Evolutionary conservation across 352 stramenopile genomes (phyloP), one percentile per base, ranked within the genome.

Genomic region (Globisporangium nagaii): DNA sequence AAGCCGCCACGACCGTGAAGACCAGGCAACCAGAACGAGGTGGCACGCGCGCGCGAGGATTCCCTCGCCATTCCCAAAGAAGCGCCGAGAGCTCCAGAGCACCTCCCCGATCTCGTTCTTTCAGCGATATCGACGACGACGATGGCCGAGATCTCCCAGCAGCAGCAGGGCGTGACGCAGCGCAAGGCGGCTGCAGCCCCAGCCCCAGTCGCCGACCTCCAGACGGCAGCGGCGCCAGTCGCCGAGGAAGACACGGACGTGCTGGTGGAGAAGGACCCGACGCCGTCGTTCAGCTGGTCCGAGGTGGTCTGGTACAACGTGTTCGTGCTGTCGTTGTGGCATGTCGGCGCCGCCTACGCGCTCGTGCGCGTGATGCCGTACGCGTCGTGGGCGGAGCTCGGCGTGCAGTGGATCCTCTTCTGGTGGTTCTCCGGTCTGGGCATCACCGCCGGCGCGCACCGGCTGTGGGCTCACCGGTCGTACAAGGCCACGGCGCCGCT

Each of bases 381-480:
- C 39, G 66, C 65, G 55, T 71, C 74, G 17, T 53, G 73, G 39
- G 25, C 22, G 42, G 68, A 88, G 65, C 56, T 91, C 34, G 53
- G 69, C 8, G 65, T 86, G 56, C 77, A 88, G 20, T 93, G 83
- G 83, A 11, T 73, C 17, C 28, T 62, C 34, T 67, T 93, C 28
- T 93, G 78, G 77, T 69, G 79, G 31, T 50, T 83, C 47, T 90
- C 84, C 58, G 95, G 96, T 0, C 84, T 99, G 32, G 97, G 97
- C 53, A 99, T 99, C 66, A 99, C 97, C 40, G 95, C 95, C 0
- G 97, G 97, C 40, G 96, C 97, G 5, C 97, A 99, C 68, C 88
- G 97, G 22, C 81, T 99, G 13, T 99, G 97, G 97, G 86, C 93
- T 20, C 97, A 99, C 72, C 75, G 92, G 42, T 96, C 93, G 24